A percentile compares a stretch with the other conserved stretches of the same genome.
Conservation (phyloP, 2,329 filamentous ascomycete species). For the Colletotrichum siamense region DNA sequence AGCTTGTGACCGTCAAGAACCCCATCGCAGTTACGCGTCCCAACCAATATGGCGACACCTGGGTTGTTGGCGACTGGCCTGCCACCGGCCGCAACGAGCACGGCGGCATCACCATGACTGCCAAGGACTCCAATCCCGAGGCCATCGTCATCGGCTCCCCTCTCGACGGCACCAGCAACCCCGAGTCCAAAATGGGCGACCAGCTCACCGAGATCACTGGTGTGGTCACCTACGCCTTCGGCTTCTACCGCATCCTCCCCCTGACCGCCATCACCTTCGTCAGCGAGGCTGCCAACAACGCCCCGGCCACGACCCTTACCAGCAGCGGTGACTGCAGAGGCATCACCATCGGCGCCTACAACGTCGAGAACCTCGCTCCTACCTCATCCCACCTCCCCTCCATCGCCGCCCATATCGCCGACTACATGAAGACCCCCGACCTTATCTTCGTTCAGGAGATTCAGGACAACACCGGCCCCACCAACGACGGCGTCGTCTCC, state of each 20-base stretch:
- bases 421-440: conserved; percentile 67
- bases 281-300: conserved; percentile 49
- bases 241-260: conserved; percentile 73
- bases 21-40: conserved; percentile 64
- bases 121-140: conserved; percentile 72
- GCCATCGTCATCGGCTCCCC: conserved; percentile 69
- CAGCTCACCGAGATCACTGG: conserved; percentile 70
- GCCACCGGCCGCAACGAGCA: conserved; percentile 67
- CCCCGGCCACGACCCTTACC: conserved; percentile 55
- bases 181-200: conserved; percentile 69
- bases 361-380: conserved; percentile 71
- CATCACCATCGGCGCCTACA: conserved; percentile 71
- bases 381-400: conserved; percentile 58
- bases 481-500: conserved; percentile 61
- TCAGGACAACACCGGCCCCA: conserved; percentile 69
- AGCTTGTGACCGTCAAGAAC: conserved; percentile 67
- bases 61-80: conserved; percentile 70
- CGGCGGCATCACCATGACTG: conserved; percentile 68
- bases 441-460: conserved; percentile 74
- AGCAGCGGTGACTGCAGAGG: conserved; percentile 63
- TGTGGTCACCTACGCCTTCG: conserved; percentile 69
- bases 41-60: conserved; percentile 71
- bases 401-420: conserved; percentile 69
- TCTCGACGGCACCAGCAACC: conserved; percentile 69
- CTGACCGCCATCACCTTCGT: conserved; percentile 59